Base-by-base conservation (phyloP, 108 stramenopile genomes). In the Cafeteria roenbergensis region DNA sequence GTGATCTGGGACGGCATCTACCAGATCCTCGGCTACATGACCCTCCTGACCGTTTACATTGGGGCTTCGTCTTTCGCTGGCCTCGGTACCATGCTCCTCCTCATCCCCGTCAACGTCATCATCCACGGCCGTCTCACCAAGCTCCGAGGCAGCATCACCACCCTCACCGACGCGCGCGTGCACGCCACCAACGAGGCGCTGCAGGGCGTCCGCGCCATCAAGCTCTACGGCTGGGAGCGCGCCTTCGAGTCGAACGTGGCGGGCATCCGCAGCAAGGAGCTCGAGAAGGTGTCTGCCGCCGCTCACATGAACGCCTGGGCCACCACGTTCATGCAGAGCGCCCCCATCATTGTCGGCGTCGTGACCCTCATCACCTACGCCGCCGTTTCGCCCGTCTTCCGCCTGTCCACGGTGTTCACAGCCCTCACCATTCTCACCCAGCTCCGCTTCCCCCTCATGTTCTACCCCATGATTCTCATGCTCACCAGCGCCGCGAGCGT, bases 141-240 rank as follows among this genome's bases (percentile, higher is more conserved):
- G 80, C 79, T 24, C 88, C 88, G 14, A 27, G 87, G 12, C 85
- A 86, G 70, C 78, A 80, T 53, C 25, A 42, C 84, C 51, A 80
- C 78, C 68, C 64, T 75, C 54, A 89, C 89, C 4, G 87, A 94
- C 69, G 68, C 68, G 31, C 79, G 92, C 34, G 83, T 91, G 34
- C 86, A 89, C 72, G 66, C 85, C 22, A 78, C 81, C 51, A 92
- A 92, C 64, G 93, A 94, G 74, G 86, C 86, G 17, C 38, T 94
- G 38, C 88, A 88, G 72, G 89, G 91, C 35, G 90, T 94, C 66
- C 74, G 86, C 57, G 82, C 84, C 52, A 77, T 94, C 61, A 94
- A 94, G 67, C 86, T 87, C 81, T 88, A 90, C 55, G 85, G 86
- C 24, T 94, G 90, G 90, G 93, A 94, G 67, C 78, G 70, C 27